Evolutionary conservation across 2,329 filamentous ascomycete species (phyloP), one percentile per base, ranked within the genome.

Genomic region (Monilinia fructigena): DNA sequence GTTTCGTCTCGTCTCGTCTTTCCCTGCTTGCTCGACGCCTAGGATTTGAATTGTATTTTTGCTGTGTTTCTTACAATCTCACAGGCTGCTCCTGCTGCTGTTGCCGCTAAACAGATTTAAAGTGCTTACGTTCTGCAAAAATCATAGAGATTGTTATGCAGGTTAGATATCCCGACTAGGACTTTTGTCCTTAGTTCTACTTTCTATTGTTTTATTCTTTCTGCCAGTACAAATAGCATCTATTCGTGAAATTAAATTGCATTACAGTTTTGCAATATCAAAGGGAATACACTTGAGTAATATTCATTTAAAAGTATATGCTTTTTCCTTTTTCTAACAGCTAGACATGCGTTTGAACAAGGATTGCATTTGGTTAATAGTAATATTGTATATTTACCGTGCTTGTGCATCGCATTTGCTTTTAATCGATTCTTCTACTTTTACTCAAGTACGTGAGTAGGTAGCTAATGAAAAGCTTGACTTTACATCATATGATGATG

Each of bases 401-500:
- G 12, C 50, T 26, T 53, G 50, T 58, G 55, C 55, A 58, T 58
- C 55, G 26, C 55, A 59, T 59, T 59, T 47, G 26, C 55, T 55
- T 63, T 42, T 26, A 38, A 42, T 63, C 50, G n/a, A 42, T 63
- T 63, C 48, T 31, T 18, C 23, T 50, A 20, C 28, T 23, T 11
- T 10, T 45, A 28, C 26, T 28, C 28, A 26, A 47, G 16, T 42
- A 59, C 28, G 11, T 26, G 55, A 45, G 60, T n/a, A 53, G 47
- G 3, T 47, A n/a, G 45, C 38, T 45, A 55, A 63, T 63, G 60
- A 45, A 45, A 63, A 54, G 35, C 35, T 31, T 55, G 48, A 55
- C 26, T 42, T 42, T 31, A 23, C 45, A 55, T 63, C 50, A 55
- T 55, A 54, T 63, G 60, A 63, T 63, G 60, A 63, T 55, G 48